Conservation (phyloP, 1,139 yeast species). For the Pichia sp. region DNA sequence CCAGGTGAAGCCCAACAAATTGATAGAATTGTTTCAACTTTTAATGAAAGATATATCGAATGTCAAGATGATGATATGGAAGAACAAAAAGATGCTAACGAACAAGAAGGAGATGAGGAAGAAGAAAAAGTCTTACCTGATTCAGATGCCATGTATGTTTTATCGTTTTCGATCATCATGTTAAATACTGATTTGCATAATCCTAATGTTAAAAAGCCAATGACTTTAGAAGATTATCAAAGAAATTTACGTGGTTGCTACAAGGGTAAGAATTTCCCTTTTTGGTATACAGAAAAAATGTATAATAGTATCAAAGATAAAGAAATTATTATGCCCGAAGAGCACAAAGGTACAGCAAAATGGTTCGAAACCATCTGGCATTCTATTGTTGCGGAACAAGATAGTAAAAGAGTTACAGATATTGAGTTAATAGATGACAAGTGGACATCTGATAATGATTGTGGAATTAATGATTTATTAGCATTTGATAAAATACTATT, state of each 20-base stretch:
- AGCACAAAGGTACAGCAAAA: conserved; percentile 75
- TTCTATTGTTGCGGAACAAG: conserved; percentile 57
- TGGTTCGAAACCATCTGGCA: conserved; percentile 96
- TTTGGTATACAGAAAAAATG: conserved; percentile 76
- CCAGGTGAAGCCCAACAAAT: conserved; percentile 98
- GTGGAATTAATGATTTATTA: conserved; percentile 29
- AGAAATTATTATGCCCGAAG: conserved; percentile 97
- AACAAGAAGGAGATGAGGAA: conserved; percentile 19
- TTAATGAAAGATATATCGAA: conserved; percentile 71
- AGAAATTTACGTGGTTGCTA: conserved; percentile 76
- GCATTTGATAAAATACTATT: conserved; percentile 68
- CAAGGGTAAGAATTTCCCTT: conserved; percentile 73
- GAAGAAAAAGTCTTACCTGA: conserved; percentile 53
- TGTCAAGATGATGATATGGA: conserved; percentile 37
- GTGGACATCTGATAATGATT: conserved; percentile 18
- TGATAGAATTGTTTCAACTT: conserved; percentile 81
- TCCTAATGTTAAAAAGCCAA: conserved; percentile 75
- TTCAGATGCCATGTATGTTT: conserved; percentile 63
- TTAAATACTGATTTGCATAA: conserved; percentile 73
- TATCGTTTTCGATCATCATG: conserved; percentile 71
- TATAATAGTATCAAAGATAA: conserved; percentile 73
- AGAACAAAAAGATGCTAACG: conserved; percentile 10
- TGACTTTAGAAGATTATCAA: conserved; percentile 80
- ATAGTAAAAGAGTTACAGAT: conserved; percentile 22
- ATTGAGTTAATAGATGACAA: conserved; percentile 21